Evolutionary conservation across 192 early-diverging fungal genomes (phyloP), one percentile per base, ranked within the genome.

Genomic region (Gryganskiella cystojenkinii): DNA sequence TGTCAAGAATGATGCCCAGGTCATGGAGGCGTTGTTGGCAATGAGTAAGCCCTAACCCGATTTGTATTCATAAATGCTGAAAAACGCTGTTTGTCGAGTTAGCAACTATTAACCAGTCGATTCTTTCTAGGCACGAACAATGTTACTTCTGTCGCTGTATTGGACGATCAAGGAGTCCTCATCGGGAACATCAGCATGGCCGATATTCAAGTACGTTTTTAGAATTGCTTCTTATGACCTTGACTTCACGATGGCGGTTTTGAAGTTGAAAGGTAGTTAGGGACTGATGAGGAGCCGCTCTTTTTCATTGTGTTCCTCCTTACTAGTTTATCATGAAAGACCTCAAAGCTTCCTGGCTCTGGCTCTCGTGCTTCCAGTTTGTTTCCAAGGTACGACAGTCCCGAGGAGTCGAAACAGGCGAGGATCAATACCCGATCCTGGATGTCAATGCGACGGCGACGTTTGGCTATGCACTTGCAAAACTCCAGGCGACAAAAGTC

Each of bases 401-500:
- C 1, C 61, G 68, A 4, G 74, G 74, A 0, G 61, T 78, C 4
- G 74, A 78, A 49, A 78, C 40, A 19, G 74, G 74, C 31, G 74
- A 78, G 65, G 90, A 91, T 63, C 85, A 86, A 24, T 71, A 85
- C 22, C 92, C 94, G 0, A 90, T 95, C 10, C 92, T 95, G 71
- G 90, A 92, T 47, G 93, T 94, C 0, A 82, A 88, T 15, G 82
- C 88, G 15, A 87, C 88, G 53, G 90, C 92, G 0, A 90, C 91
- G 0, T 82, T 95, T 54, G 83, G 90, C 6, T 89, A 88, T 35
- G 86, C 91, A 10, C 84, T 94, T 44, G 89, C 89, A 31, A 94
- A 94, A 71, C 76, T 95, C 55, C 84, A 90, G 37, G 93, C 94
- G 20, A 95, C 94, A 4, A 87, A 86, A 17, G 91, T 93, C 0